Base-by-base conservation (phyloP, 352 stramenopile genomes). In the Globisporangium spinosum region DNA sequence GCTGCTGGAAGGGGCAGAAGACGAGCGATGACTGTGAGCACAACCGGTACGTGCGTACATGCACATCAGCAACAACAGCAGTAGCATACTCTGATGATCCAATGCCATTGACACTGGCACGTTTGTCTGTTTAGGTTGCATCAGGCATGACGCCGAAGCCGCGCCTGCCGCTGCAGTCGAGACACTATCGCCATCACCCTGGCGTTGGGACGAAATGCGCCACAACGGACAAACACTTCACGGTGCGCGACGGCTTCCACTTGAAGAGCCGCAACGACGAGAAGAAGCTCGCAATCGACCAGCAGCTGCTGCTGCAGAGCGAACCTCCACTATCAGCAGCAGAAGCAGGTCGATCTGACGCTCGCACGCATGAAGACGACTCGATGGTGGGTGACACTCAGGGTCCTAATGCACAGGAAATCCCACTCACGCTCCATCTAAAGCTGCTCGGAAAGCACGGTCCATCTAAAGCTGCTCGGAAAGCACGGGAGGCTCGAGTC, bases 221-320 rank as follows among this genome's bases (percentile, higher is more conserved):
- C 29, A 27, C 27, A 1, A n/a, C 15, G 3, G 70, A 65, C n/a
- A 88, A 86, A 56, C 75, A 73, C 27, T 90, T 90, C 59, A 80
- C 80, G 0, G 75, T 90, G 13, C 84, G 84, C 15, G 84, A 92
- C 58, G 84, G 84, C 17, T 92, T 92, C 67, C 84, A 92, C 69
- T 59, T 92, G 9, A 88, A 84, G 57, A 76, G 72, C 3, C 76
- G 72, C 53, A 90, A 89, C 47, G 75, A 85, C 47, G 83, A 89
- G 56, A 67, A 68, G 29, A 65, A 75, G 2, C 73, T 68, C 17
- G 73, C 67, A 45, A 77, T 91, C 23, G 79, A 88, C 57, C 67
- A 79, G 27, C 70, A 76, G 20, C 57, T 89, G 20, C 58, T 63
- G 38, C 59, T 40, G 3, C 40, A 51, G 40, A n/a, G 9, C 15